Percentiles rank a stretch among this genome's conserved stretches.
These are phyloP conservation scores for Fusarium liriodendri DNA, from an alignment of 2,329 filamentous ascomycete genomes.

Conservation along the genomic window DNA sequence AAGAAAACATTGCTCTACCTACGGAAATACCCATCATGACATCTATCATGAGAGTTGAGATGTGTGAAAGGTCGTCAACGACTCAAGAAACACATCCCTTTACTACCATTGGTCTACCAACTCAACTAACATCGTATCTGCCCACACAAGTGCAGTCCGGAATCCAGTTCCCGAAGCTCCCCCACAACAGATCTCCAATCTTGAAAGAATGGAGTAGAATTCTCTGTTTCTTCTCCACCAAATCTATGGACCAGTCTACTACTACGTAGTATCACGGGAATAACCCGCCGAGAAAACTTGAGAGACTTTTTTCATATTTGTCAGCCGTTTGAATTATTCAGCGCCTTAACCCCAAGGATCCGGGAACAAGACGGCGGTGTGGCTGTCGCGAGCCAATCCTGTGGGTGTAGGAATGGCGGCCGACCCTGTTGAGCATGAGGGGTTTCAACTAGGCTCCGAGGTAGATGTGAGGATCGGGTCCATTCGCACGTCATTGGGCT, in stretches of 20 bases:
- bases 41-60: background rate
- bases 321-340: slow-evolving; percentile 20
- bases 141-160: background rate
- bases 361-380: slow-evolving; percentile 2
- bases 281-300: background rate
- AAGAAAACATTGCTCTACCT: background rate
- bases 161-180: background rate
- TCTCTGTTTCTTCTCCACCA: background rate
- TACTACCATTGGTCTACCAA: background rate
- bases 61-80: background rate
- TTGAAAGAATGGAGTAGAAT: background rate
- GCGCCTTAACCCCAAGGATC: background rate
- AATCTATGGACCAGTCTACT: background rate
- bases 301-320: background rate
- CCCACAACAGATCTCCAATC: background rate
- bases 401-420: background rate
- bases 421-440: background rate
- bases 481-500: slow-evolving; percentile 20
- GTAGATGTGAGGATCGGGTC: background rate
- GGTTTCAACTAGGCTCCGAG: background rate
- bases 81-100: background rate
- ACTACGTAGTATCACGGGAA: background rate
- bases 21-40: background rate
- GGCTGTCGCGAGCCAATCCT: background rate
- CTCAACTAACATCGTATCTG: background rate